Evolutionary conservation across 2,329 filamentous ascomycete genomes (phyloP), one percentile per base, ranked within the genome.

Genomic region (Colletotrichum limetticola): DNA sequence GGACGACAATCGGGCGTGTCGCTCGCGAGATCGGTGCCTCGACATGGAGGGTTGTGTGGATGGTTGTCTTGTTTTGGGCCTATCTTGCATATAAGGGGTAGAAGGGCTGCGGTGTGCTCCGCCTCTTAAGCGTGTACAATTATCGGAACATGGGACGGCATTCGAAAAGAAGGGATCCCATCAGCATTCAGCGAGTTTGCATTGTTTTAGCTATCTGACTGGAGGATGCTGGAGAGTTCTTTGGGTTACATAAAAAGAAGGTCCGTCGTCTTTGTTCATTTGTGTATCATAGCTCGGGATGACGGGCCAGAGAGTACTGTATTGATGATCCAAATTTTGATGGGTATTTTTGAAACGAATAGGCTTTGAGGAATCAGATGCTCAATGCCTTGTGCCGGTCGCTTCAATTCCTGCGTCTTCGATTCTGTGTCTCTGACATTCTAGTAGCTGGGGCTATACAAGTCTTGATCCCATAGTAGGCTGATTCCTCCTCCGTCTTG

Each of bases 61-160:
- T 93, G 80, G 90, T 90, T 24, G 80, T 91, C 57, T 75, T 84
- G 16, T 91, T 91, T 80, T 97, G 93, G 86, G 85, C 86, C 35
- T 94, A 91, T 83, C 82, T 96, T 76, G 86, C 92, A 69, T 90
- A 88, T 83, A 87, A 86, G 78, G 91, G 92, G 75, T 94, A 79
- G 81, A 75, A 35, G 19, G 59, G 63, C 22, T 14, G 28, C 9
- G 28, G 42, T 49, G 8, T 49, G 8, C 19, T 49, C 3, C 16
- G 16, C 16, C 22, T 52, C n/a, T 35, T 9, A 4, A 67, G 46
- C 58, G 26, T 74, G 62, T 63, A 72, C 63, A 66, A 63, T 63
- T 37, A 74, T 49, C 22, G 55, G 24, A 19, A 28, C 30, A 28
- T 53, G 2, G 19, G 28, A 12, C 37, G 16, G 37, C n/a, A 24